Conservation (phyloP, 148 eudicot species). For the Chenopodium album region DNA sequence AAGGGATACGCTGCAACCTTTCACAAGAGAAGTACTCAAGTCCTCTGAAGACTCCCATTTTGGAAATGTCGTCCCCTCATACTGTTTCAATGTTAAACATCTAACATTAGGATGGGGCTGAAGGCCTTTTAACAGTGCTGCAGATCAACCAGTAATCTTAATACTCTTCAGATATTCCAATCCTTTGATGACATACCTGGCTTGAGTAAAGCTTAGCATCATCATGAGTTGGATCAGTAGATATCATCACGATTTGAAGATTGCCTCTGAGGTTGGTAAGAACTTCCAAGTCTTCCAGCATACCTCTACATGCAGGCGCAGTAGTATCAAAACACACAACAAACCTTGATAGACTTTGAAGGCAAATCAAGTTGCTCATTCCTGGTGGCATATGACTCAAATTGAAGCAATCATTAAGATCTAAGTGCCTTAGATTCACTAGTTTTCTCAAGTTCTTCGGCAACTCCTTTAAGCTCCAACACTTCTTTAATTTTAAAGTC, state of each 20-base stretch:
- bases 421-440: neutral
- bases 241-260: neutral
- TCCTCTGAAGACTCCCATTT: neutral
- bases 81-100: neutral
- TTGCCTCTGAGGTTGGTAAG: neutral
- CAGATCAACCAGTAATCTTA: neutral
- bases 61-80: neutral
- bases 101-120: slow-evolving; percentile 7
- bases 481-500: neutral
- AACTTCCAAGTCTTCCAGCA: neutral
- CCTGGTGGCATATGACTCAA: neutral
- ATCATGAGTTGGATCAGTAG: neutral
- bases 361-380: neutral
- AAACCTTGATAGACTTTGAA: neutral
- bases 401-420: neutral
- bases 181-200: neutral
- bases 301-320: neutral
- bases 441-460: neutral
- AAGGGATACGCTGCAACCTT: neutral
- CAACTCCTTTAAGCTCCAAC: neutral
- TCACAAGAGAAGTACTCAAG: neutral
- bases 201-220: neutral
- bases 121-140: neutral
- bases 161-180: neutral
- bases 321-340: neutral